A percentile compares a stretch with the other conserved stretches of the same genome.
These are phyloP conservation scores for Colletotrichum limetticola DNA, from an alignment of 2,329 filamentous ascomycete genomes.

Conservation along the genomic window DNA sequence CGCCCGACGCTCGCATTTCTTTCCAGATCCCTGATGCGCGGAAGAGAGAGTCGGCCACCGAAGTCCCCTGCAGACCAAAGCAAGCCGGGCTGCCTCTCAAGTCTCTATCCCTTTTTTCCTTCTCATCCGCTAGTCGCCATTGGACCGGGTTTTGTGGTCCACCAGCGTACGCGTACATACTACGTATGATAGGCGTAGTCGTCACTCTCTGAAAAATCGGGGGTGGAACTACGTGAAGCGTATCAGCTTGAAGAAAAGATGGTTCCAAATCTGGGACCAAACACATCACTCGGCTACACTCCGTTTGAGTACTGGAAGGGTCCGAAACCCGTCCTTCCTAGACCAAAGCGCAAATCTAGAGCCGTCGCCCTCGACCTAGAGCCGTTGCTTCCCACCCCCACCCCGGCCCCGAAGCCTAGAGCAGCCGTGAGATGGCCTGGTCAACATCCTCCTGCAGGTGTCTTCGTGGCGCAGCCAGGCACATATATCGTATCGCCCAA, in stretches of 20 bases:
- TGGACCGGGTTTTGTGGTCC: slow-evolving; percentile 21
- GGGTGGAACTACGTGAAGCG: slow-evolving; percentile 1
- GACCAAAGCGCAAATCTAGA: slow-evolving; percentile 21
- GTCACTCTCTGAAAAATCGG: slow-evolving; percentile 25
- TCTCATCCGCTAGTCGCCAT: slow-evolving; percentile 6
- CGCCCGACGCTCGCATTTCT: background rate
- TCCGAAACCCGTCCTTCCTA: slow-evolving; percentile 35
- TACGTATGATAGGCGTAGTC: slow-evolving; percentile 32
- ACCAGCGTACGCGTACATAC: slow-evolving; percentile 25
- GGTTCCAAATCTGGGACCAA: slow-evolving; percentile 30
- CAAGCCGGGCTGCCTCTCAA: background rate
- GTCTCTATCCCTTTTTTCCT: background rate
- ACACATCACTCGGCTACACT: slow-evolving; percentile 37
- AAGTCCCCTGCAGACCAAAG: slow-evolving; percentile 7
- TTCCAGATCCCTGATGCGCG: background rate
- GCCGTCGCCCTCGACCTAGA: slow-evolving; percentile 22
- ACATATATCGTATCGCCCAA: slow-evolving; percentile 11
- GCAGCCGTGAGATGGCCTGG: slow-evolving; percentile 31
- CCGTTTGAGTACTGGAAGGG: slow-evolving; percentile 42
- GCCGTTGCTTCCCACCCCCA: slow-evolving; percentile 28
- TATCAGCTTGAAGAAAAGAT: slow-evolving; percentile 30
- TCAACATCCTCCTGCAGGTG: background rate
- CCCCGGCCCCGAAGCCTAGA: slow-evolving; percentile 8
- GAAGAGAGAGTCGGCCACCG: background rate
- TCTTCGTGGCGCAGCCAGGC: slow-evolving; percentile 31